Percentiles rank a stretch among this genome's conserved stretches.
Evolutionary conservation across 176 grass and related monocot species (phyloP).

Genomic region (Tuctoria greenei): DNA sequence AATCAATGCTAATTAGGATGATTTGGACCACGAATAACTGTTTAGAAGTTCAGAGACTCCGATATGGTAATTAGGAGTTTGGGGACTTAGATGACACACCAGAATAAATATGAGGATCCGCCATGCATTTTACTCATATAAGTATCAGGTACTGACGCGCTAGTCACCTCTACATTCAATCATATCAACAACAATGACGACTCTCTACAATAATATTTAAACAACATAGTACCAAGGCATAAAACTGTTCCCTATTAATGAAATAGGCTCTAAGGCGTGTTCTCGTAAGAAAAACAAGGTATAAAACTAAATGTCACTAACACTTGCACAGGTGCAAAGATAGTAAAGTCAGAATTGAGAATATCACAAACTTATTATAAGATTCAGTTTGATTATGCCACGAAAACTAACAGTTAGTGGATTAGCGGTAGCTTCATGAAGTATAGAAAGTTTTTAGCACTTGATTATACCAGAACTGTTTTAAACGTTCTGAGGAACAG

Average conservation of each 20-base stretch:
- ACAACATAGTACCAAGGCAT: constrained; percentile 11
- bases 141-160: too few species aligned
- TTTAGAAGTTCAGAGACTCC: too few species aligned
- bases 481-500: neutral
- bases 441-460: neutral
- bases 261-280: too few species aligned
- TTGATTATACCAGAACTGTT: neutral
- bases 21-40: too few species aligned
- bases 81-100: too few species aligned
- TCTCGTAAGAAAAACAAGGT: neutral
- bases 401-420: neutral
- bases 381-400: too few species aligned
- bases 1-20: too few species aligned
- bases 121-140: too few species aligned
- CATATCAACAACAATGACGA: neutral
- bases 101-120: too few species aligned
- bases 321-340: constrained; percentile 8
- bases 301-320: neutral
- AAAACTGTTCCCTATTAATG: neutral
- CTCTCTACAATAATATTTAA: neutral
- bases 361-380: neutral
- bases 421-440: neutral
- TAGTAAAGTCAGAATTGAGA: neutral
- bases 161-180: neutral
- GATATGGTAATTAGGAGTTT: too few species aligned